Base-by-base conservation (phyloP, 208 protist species). In the Herpetomonas tarakana region DNA sequence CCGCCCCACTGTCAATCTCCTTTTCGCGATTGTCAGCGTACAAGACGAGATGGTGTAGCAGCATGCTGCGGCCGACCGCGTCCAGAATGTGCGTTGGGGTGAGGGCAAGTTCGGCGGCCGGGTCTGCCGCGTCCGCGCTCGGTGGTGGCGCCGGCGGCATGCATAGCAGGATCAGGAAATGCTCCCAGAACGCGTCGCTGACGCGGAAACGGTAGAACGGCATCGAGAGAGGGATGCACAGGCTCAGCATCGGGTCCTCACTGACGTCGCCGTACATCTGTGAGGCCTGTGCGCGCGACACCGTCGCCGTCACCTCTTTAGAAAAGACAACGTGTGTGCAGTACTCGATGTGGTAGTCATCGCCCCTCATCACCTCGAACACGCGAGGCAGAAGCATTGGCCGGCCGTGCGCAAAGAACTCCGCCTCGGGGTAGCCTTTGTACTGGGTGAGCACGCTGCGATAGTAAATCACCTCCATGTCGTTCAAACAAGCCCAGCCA, bases 391-490 rank as follows among this genome's bases (percentile, higher is more conserved):
- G 74, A 39, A 93, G 70, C 64, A 89, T 41, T 46, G 80, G 76
- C 11, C 83, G 65, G 28, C 83, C 66, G 18, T 62, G 68, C 11
- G 87, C 87, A 53, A 86, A 80, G 22, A 58, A 29, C 31, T 59
- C 28, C 18, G 83, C 77, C 1, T 65, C 22, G n/a, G 61, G 53
- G 44, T 88, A 91, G 11, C 72, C 44, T 44, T 71, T 53, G 70
- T 78, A 90, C 45, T 74, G 79, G 61, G 89, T 71, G 16, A 83
- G 30, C 2, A 91, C 51, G 28, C 73, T 81, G 44, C 83, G 77
- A 61, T 88, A 93, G 56, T 88, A 90, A 28, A 91, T 72, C 25
- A 91, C 61, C 63, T 93, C 83, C 83, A 91, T 91, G 65, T 93
- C 87, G 70, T 87, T 88, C 27, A 93, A 71, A 27, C 35, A 59